phyloP scores from a whole-genome alignment of 139 green algal genomes.

The Picochlorum sp. region DNA sequence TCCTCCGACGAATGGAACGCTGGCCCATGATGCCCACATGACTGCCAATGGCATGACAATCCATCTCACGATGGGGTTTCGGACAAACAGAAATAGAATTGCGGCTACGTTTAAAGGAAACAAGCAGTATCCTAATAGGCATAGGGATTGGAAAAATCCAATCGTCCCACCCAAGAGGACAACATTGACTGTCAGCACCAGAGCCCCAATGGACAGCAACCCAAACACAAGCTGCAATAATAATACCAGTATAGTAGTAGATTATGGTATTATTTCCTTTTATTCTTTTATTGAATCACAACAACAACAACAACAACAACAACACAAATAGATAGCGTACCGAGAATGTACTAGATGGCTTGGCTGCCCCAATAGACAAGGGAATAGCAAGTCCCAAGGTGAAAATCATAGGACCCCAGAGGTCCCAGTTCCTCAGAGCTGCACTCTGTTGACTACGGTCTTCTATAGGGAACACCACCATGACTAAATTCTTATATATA shows the following conservation, averaged over 20 bases:
- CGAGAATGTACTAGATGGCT: conserved; percentile 66
- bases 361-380: conserved; percentile 52
- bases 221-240: conserved; percentile 84
- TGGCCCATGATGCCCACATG: conserved; percentile 66
- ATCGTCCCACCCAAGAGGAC: conserved; percentile 93
- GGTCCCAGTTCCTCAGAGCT: conserved; percentile 92
- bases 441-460: conserved; percentile 53
- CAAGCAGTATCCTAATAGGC: conserved; percentile 96
- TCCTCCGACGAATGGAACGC: conserved; percentile 85
- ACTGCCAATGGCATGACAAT: conserved; percentile 48
- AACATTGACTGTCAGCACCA: conserved; percentile 92
- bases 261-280: no score
- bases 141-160: conserved; percentile 94
- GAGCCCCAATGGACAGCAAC: conserved; percentile 71
- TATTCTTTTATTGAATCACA: no score
- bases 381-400: conserved; percentile 65
- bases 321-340: conserved; percentile 25
- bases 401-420: conserved; percentile 96
- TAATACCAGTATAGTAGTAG: not conserved
- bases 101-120: conserved; percentile 86
- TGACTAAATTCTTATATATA: conserved; percentile 73
- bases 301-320: no score
- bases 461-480: conserved; percentile 75
- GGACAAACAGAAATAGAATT: conserved; percentile 52
- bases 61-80: conserved; percentile 24